These are phyloP conservation scores for Colletotrichum sp. DNA, from an alignment of 2,329 filamentous ascomycete species.

Conservation along the genomic window DNA sequence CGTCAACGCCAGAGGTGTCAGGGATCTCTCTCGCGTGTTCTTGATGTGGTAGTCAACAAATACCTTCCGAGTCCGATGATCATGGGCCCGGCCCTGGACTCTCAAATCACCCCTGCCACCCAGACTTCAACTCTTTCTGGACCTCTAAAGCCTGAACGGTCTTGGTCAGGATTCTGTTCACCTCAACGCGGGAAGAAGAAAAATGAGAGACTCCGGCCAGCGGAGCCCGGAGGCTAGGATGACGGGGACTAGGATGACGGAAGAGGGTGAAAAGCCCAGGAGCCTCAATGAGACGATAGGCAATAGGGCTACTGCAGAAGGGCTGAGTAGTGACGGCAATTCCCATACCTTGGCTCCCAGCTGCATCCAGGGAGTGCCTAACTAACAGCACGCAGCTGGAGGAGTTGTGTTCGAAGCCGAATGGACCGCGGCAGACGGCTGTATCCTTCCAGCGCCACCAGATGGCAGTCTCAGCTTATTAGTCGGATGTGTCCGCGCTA, in stretches of 20 bases:
- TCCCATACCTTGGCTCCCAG: conserved; percentile 1
- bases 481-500: conserved; percentile 1
- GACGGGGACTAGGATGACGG: neutral
- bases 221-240: neutral
- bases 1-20: neutral
- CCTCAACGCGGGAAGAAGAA: neutral
- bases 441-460: conserved; percentile 18
- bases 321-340: neutral
- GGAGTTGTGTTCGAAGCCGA: conserved; percentile 10
- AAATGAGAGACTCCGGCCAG: neutral
- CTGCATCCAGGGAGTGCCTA: neutral
- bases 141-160: neutral
- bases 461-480: conserved; percentile 10
- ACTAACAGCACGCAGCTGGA: neutral
- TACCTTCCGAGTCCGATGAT: neutral
- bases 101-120: neutral
- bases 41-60: conserved; percentile 13
- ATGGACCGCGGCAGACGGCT: conserved; percentile 18
- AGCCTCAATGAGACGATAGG: neutral
- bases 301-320: neutral
- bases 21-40: neutral
- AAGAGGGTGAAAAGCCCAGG: neutral
- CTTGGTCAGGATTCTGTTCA: neutral
- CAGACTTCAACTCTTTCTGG: neutral
- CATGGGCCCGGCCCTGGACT: neutral